These are phyloP conservation scores for Ophiostoma triangulosporum DNA, from an alignment of 2,329 filamentous ascomycete species.

Conservation along the genomic window DNA sequence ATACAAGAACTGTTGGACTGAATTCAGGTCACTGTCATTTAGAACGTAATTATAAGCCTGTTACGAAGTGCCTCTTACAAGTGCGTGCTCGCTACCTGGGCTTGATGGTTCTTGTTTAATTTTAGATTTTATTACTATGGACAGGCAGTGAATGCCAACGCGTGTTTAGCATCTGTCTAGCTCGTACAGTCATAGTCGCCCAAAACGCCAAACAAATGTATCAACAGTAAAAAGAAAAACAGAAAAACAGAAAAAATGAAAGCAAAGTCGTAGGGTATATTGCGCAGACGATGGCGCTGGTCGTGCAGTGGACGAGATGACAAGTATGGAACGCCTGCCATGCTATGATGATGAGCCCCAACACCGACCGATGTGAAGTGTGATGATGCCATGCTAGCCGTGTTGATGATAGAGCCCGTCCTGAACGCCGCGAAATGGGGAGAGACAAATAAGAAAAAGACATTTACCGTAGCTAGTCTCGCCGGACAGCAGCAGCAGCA, in stretches of 20 bases:
- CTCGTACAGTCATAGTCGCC: not conserved
- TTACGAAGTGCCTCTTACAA: too few species aligned
- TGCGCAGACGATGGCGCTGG: not conserved
- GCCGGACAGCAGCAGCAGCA: slow-evolving; percentile 17
- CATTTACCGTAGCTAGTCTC: not conserved
- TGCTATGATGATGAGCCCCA: not conserved
- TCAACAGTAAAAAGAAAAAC: not conserved
- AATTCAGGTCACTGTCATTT: too few species aligned
- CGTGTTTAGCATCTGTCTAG: not conserved
- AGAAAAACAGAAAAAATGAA: not conserved
- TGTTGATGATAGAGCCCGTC: not conserved
- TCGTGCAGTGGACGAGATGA: not conserved
- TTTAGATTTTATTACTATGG: not conserved
- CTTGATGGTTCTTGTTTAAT: too few species aligned
- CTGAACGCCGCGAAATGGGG: not conserved
- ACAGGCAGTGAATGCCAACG: too few species aligned
- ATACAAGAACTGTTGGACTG: too few species aligned
- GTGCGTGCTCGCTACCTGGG: too few species aligned
- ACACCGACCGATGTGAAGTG: not conserved
- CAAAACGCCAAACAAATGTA: too few species aligned
- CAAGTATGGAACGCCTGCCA: not conserved
- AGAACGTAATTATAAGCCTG: too few species aligned
- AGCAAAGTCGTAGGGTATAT: slow-evolving; percentile 1
- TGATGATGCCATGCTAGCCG: not conserved
- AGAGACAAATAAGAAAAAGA: not conserved